Percentiles rank a stretch among this genome's conserved stretches.
Conservation (phyloP, 208 protist species). For the Entamoeba histolytica region DNA sequence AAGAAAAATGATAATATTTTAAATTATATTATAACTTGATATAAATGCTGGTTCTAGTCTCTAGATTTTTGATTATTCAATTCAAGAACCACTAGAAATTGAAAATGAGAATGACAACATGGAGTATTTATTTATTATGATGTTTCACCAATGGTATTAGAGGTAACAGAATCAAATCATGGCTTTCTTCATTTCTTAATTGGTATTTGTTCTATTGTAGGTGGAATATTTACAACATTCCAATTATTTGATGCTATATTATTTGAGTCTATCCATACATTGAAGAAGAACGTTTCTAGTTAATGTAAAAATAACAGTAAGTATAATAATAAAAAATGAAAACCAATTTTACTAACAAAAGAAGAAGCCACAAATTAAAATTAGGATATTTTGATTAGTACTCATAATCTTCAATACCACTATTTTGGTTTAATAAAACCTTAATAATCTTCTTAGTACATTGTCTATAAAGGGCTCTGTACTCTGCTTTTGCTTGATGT, state of each 20-base stretch:
- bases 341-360: no score
- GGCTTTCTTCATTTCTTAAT: not conserved
- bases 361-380: no score
- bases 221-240: not conserved
- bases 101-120: not conserved
- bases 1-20: no score
- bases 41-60: no score
- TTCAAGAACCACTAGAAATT: not conserved
- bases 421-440: not conserved
- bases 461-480: not conserved
- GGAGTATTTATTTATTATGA: not conserved
- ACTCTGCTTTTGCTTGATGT: not conserved
- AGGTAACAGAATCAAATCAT: not conserved
- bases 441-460: not conserved
- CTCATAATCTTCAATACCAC: no score
- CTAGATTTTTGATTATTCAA: not conserved
- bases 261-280: not conserved
- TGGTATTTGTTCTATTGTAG: not conserved
- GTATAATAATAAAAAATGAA: no score
- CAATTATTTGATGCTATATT: not conserved
- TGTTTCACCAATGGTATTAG: not conserved
- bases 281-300: not conserved
- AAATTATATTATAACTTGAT: no score
- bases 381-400: no score
- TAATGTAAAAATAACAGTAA: no score